Evolutionary conservation across 177 flowering plant species (phyloP).

Genomic region (Vitis hybrid): DNA sequence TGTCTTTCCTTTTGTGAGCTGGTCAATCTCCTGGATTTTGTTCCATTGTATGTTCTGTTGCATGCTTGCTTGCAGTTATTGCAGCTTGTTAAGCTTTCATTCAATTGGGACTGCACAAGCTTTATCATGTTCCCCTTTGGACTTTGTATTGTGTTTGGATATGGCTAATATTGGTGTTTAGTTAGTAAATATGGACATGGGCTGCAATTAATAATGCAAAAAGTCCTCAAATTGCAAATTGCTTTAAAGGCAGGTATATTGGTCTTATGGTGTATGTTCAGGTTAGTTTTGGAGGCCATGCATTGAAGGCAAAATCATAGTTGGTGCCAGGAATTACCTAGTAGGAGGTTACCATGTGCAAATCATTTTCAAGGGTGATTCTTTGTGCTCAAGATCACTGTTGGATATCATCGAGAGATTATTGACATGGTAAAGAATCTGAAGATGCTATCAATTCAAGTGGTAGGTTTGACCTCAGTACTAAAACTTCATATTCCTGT

Average conservation of each 20-base stretch:
- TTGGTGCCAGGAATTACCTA: not conserved
- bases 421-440: not conserved
- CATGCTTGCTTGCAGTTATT: not conserved
- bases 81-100: not conserved
- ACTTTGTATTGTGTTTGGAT: not conserved
- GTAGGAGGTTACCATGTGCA: not conserved
- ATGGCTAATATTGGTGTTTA: not conserved
- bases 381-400: not conserved
- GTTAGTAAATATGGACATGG: not conserved
- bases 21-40: not conserved
- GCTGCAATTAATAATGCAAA: not conserved
- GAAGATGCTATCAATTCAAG: not conserved
- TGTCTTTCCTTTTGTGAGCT: not conserved
- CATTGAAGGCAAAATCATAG: not conserved
- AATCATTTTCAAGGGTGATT: not conserved
- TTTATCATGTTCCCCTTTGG: not conserved
- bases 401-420: not conserved
- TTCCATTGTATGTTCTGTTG: not conserved
- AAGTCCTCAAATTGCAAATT: not conserved
- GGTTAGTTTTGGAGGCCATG: constrained; percentile 7
- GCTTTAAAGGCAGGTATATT: constrained; percentile 1
- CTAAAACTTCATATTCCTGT: not conserved
- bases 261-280: constrained; percentile 8
- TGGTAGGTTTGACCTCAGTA: not conserved
- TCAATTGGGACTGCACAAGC: not conserved